Base-by-base conservation (phyloP, 2,329 filamentous ascomycete genomes). In the Cercospora beticola region DNA sequence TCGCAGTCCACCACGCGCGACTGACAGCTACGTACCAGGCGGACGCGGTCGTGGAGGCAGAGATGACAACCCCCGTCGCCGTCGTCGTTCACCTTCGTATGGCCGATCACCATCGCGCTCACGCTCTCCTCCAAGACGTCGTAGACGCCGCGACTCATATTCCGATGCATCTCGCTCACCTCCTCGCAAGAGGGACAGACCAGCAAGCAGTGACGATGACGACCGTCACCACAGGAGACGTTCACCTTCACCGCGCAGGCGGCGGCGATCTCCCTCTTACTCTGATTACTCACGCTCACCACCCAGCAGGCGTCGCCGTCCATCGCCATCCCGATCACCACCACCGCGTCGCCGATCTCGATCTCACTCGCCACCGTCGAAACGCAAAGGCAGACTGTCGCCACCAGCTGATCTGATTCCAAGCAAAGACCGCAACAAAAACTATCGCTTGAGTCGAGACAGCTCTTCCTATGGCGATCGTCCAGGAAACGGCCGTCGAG, bases 241-340 rank as follows among this genome's bases (percentile, higher is more conserved):
- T 66, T 76, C 75, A 68, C 73, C 69, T 56, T 72, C 75, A 40
- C 76, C 78, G 36, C 77, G 76, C 59, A 77, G 78, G 52, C 73
- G 68, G 65, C 73, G 70, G 62, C 66, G 69, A 60, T 83, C 80
- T 92, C 75, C 89, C 89, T 14, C 93, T 92, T 79, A 30, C 54
- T 66, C 97, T 93, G 58, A 86, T 85, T 65, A 97, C 89, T 71
- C 70, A 58, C 71, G 70, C 68, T 70, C 74, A 97, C 92, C 78
- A 96, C 92, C 61, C 89, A 65, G 60, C 63, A 68, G 67, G 64
- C 89, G 76, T 97, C 97, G 66, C 97, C 86, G 73, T 94, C 90
- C 71, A 92, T 69, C 66, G 26, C 67, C 63, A 23, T 61, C 70
- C 12, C 70, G 65, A 21, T 71, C 70, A 57, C 60, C 68, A 36